Base-by-base conservation (phyloP, 176 grass and related monocot genomes). In the Raddia guianensis region DNA sequence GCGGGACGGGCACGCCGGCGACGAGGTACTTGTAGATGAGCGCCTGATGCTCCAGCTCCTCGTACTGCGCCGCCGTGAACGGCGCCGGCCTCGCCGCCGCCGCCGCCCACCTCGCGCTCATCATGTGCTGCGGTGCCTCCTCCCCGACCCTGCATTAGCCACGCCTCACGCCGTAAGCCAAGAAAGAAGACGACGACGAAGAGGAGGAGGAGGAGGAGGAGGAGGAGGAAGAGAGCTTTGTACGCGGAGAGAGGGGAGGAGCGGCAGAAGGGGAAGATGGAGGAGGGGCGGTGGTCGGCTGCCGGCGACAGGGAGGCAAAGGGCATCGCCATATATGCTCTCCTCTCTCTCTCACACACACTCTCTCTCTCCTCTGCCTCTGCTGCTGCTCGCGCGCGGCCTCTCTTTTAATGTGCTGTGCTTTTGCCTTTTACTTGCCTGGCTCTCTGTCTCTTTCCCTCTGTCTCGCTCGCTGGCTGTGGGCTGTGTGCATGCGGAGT, bases 21-120 rank as follows among this genome's bases (percentile, higher is more conserved):
- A 91, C 83, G 64, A 98, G 85, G 88, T 98, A 89, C 90, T 98
- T 95, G 86, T 89, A 94, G 8, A 98, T 89, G 49, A 94, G 95
- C 64, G 86, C 92, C 77, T 98, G 95, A 35, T 88, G 88, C 88
- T 95, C 87, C 66, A 98, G 81, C 95, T 98, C 95, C 78, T 98
- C 86, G 88, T 87, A 94, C 85, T 98, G 95, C 70, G 92, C 81
- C 57, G 86, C 62, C 77, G 95, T 95, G 88, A 98, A 98, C 5
- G 81, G 77, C 46, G 91, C 72, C 45, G 85, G 61, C 79, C 87
- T 79, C 48, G 53, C 66, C 46, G 50, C 21, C n/a, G 68, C 66
- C 46, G 50, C 21, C n/a, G 63, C 61, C 81, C 80, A 89, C 87
- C 84, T 75, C 47, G 71, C 79, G 74, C 65, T 62, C 71, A 82